Conservation (phyloP, 2,329 filamentous ascomycete genomes). For the Orbilia quercus region DNA sequence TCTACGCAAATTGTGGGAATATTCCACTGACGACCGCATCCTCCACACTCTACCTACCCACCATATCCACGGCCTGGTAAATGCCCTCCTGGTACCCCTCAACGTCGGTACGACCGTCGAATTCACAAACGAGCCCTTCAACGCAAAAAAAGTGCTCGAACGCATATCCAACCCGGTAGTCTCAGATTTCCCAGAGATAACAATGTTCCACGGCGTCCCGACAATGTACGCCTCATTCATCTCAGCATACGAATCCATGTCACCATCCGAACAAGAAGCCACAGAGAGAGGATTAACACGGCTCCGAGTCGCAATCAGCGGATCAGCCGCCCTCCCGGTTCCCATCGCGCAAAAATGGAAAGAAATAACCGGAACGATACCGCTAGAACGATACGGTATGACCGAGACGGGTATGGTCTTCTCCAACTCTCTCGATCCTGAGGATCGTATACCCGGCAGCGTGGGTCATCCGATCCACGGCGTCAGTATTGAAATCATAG, state of each 20-base stretch:
- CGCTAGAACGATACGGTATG: slow-evolving; percentile 98
- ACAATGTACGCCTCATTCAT: slow-evolving; percentile 93
- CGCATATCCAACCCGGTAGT: slow-evolving; percentile 64
- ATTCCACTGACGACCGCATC: slow-evolving; percentile 79
- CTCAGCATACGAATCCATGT: slow-evolving; percentile 71
- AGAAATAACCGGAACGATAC: slow-evolving; percentile 80
- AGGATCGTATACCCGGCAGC: slow-evolving; percentile 84
- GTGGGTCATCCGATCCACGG: slow-evolving; percentile 93
- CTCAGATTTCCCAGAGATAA: slow-evolving; percentile 65
- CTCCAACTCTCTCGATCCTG: slow-evolving; percentile 72
- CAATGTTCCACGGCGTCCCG: slow-evolving; percentile 94
- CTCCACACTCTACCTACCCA: slow-evolving; percentile 93
- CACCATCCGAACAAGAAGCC: slow-evolving; percentile 58
- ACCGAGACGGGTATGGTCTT: slow-evolving; percentile 99
- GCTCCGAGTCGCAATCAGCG: slow-evolving; percentile 90
- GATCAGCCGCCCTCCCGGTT: slow-evolving; percentile 90
- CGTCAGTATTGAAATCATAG: slow-evolving; percentile 75
- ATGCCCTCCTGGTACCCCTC: slow-evolving; percentile 87
- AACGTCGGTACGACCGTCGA: slow-evolving; percentile 86
- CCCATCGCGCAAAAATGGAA: slow-evolving; percentile 72
- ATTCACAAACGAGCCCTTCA: slow-evolving; percentile 85
- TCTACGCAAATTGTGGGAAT: slow-evolving; percentile 73
- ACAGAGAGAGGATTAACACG: slow-evolving; percentile 20
- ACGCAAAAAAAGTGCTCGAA: slow-evolving; percentile 83
- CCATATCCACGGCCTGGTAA: slow-evolving; percentile 96